These are phyloP conservation scores for Vigna trinervia DNA, from an alignment of 306 rosid genomes.

Conservation along the genomic window DNA sequence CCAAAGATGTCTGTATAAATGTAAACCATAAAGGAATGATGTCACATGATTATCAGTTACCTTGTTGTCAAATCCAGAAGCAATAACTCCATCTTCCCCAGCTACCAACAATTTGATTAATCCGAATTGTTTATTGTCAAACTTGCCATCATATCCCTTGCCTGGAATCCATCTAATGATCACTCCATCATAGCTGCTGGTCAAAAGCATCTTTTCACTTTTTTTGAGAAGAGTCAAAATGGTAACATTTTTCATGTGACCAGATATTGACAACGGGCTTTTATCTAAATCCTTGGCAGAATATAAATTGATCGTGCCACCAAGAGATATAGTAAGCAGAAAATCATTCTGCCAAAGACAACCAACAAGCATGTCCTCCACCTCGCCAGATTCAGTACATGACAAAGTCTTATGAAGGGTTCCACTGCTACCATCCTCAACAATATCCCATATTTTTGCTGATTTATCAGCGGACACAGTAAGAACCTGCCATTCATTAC, in stretches of 20 bases:
- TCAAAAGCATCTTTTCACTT: constrained; percentile 72
- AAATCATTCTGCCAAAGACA: constrained; percentile 90
- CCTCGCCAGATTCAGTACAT: constrained; percentile 72
- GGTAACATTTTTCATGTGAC: constrained; percentile 90
- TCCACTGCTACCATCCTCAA: constrained; percentile 79
- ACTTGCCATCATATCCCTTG: constrained; percentile 76
- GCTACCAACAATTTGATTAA: constrained; percentile 83
- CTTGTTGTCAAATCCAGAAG: constrained; percentile 95
- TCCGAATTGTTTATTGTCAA: constrained; percentile 75
- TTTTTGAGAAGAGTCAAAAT: constrained; percentile 70
- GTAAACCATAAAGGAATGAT: not conserved
- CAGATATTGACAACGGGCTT: constrained; percentile 68
- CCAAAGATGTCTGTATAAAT: constrained; percentile 10
- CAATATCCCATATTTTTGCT: constrained; percentile 90
- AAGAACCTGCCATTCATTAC: constrained; percentile 62
- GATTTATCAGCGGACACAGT: constrained; percentile 97
- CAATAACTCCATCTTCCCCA: constrained; percentile 68
- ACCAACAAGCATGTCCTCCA: constrained; percentile 96
- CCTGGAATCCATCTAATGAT: constrained; percentile 89
- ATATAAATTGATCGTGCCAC: constrained; percentile 77
- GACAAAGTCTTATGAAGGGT: constrained; percentile 66
- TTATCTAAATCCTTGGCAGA: constrained; percentile 75
- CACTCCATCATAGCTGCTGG: constrained; percentile 94
- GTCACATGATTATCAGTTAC: constrained; percentile 50
- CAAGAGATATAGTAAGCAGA: constrained; percentile 85